phyloP scores from a whole-genome alignment of 78 protist species.

The Emiliania huxleyi region DNA sequence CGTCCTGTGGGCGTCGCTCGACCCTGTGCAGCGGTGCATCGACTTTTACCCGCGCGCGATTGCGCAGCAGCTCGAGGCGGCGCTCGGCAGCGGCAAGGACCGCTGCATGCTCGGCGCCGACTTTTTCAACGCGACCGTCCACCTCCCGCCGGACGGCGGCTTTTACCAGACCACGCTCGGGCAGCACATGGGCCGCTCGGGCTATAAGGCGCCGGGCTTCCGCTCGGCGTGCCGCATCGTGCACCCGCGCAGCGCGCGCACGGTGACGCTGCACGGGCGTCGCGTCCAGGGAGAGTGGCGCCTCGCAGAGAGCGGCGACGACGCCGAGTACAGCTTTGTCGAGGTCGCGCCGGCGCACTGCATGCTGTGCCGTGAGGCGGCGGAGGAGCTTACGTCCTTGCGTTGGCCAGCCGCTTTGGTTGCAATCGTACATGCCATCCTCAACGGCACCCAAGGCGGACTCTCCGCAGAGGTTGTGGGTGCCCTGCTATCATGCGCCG shows the following conservation, averaged over 20 bases:
- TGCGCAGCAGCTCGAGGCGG: not conserved
- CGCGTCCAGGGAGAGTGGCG: not conserved
- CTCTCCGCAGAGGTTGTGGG: too few relatives aligned
- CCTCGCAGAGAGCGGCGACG: not conserved
- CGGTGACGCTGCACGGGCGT: not conserved
- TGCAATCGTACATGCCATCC: too few relatives aligned
- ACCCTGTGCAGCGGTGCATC: not conserved
- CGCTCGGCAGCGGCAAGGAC: not conserved
- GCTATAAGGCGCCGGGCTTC: not conserved
- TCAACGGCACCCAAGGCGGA: too few relatives aligned
- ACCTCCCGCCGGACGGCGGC: not conserved
- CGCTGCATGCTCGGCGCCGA: not conserved
- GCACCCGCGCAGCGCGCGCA: not conserved
- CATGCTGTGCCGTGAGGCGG: too few relatives aligned
- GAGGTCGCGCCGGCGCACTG: not conserved
- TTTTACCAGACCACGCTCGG: not conserved
- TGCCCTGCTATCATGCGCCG: too few relatives aligned
- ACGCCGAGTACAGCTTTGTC: not conserved
- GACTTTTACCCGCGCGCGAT: not conserved
- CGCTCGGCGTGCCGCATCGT: not conserved
- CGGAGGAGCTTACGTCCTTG: too few relatives aligned
- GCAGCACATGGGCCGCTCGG: not conserved
- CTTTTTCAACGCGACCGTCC: conserved; percentile 1
- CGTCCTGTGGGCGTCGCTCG: not conserved
- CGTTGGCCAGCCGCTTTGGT: too few relatives aligned